Percentiles rank a stretch among this genome's conserved stretches.
Conservation (phyloP, 2,329 filamentous ascomycete genomes). For the Hymenoscyphus repandus region DNA sequence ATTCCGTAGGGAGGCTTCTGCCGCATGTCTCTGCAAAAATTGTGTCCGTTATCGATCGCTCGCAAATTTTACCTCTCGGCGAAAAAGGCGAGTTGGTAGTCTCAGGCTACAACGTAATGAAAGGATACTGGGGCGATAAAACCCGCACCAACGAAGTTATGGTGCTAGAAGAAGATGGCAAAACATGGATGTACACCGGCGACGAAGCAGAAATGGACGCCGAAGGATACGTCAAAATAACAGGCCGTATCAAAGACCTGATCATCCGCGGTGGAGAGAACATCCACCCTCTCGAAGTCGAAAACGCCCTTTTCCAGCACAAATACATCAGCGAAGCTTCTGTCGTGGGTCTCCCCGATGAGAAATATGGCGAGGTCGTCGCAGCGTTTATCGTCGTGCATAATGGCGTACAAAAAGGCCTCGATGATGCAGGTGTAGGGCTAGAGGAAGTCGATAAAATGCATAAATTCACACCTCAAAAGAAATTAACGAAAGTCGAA, state of each 20-base stretch:
- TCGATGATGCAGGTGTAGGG: conserved; percentile 27
- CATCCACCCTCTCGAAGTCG: conserved; percentile 88
- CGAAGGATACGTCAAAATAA: conserved; percentile 82
- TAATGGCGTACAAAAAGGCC: conserved; percentile 25
- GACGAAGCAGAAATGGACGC: conserved; percentile 85
- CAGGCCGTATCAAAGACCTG: conserved; percentile 87
- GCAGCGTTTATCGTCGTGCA: conserved; percentile 71
- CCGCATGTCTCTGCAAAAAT: conserved; percentile 78
- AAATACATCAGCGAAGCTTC: conserved; percentile 67
- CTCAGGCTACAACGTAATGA: conserved; percentile 83
- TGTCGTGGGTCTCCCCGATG: conserved; percentile 79
- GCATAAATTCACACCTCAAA: conserved; percentile 11
- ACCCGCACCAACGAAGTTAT: conserved; percentile 64
- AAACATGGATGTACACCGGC: conserved; percentile 83
- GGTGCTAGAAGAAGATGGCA: conserved; percentile 37
- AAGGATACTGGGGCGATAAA: conserved; percentile 79
- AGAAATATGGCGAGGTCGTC: conserved; percentile 79
- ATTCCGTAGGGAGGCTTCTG: conserved; percentile 72
- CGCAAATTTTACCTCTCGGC: conserved; percentile 54
- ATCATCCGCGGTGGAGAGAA: conserved; percentile 96
- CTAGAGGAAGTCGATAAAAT: conserved; percentile 8
- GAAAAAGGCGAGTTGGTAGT: conserved; percentile 76
- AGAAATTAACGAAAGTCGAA: conserved; percentile 47
- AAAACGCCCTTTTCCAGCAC: conserved; percentile 78
- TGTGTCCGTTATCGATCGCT: conserved; percentile 61